phyloP scores from a whole-genome alignment of 2,329 filamentous ascomycete species.

The Escovopsis sp. region DNA sequence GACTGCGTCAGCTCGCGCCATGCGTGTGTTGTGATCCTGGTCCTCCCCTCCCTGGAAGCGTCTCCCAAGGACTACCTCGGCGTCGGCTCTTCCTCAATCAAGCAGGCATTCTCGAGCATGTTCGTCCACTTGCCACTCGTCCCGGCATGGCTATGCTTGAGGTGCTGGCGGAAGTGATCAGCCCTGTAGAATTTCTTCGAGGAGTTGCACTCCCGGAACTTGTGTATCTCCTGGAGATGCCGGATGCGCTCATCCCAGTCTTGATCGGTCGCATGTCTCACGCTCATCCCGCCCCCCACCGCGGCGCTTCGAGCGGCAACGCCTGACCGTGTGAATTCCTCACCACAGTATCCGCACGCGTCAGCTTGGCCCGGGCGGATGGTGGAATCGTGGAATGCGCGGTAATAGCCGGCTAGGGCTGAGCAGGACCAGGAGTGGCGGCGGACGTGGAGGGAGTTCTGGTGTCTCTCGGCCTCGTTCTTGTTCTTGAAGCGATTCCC shows the following conservation, averaged over 20 bases:
- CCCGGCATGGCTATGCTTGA: slow-evolving; percentile 94
- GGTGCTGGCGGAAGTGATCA: slow-evolving; percentile 93
- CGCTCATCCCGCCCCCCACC: slow-evolving; percentile 19
- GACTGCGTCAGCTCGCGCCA: too few relatives aligned
- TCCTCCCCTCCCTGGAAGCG: not conserved
- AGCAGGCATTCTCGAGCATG: slow-evolving; percentile 90
- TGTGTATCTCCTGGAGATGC: slow-evolving; percentile 83
- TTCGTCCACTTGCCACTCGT: slow-evolving; percentile 99
- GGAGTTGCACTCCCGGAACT: slow-evolving; percentile 95
- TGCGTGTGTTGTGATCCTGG: too few relatives aligned
- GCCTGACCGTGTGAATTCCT: slow-evolving; percentile 57
- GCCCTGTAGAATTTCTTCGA: slow-evolving; percentile 96
- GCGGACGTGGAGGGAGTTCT: slow-evolving; percentile 84
- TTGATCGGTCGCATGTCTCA: slow-evolving; percentile 48
- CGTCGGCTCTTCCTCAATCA: slow-evolving; percentile 62
- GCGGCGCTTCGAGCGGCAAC: slow-evolving; percentile 19
- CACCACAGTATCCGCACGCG: slow-evolving; percentile 86
- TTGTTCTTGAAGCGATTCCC: slow-evolving; percentile 98
- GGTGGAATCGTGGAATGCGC: slow-evolving; percentile 74
- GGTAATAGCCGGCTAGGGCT: slow-evolving; percentile 59
- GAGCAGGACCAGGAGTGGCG: slow-evolving; percentile 96
- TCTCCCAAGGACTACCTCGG: slow-evolving; percentile 12
- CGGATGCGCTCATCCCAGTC: slow-evolving; percentile 80
- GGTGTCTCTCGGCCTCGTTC: slow-evolving; percentile 91
- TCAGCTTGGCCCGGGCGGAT: slow-evolving; percentile 53